Percentiles rank a stretch among this genome's conserved stretches.
phyloP scores from a whole-genome alignment of 805 yeast species.

The Saturnispora besseyi region DNA sequence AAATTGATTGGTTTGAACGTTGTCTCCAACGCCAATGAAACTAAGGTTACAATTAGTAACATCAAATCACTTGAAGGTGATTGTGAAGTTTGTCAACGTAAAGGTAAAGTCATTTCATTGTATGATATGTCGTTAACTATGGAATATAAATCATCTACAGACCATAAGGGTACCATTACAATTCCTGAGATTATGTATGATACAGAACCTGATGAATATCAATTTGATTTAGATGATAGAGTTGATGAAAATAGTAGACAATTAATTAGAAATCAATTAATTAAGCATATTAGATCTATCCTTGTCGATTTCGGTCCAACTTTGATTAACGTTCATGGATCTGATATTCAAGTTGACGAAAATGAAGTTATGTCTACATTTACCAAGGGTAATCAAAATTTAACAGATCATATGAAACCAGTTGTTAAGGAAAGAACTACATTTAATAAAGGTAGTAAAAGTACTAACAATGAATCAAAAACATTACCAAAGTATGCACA shows the following conservation, averaged over 20 bases:
- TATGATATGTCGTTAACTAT: slow-evolving; percentile 71
- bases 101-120: slow-evolving; percentile 89
- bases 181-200: slow-evolving; percentile 95
- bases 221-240: slow-evolving; percentile 60
- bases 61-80: slow-evolving; percentile 79
- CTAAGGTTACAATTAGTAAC: slow-evolving; percentile 31
- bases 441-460: slow-evolving; percentile 16
- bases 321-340: slow-evolving; percentile 65
- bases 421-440: slow-evolving; percentile 24
- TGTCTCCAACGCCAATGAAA: slow-evolving; percentile 24
- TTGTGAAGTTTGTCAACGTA: slow-evolving; percentile 93
- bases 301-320: slow-evolving; percentile 68
- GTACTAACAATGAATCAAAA: slow-evolving; percentile 11
- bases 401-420: slow-evolving; percentile 18
- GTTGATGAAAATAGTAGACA: slow-evolving; percentile 48
- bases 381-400: slow-evolving; percentile 42
- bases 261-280: slow-evolving; percentile 38
- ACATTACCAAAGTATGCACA: slow-evolving; percentile 30
- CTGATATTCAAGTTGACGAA: slow-evolving; percentile 77
- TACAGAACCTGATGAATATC: slow-evolving; percentile 75
- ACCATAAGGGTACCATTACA: slow-evolving; percentile 54
- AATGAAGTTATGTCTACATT: slow-evolving; percentile 50
- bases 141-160: slow-evolving; percentile 18
- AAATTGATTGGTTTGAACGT: slow-evolving; percentile 42
- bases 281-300: slow-evolving; percentile 59